Base-by-base conservation (phyloP, 805 yeast genomes). In the Wickerhamia fluorescens region DNA sequence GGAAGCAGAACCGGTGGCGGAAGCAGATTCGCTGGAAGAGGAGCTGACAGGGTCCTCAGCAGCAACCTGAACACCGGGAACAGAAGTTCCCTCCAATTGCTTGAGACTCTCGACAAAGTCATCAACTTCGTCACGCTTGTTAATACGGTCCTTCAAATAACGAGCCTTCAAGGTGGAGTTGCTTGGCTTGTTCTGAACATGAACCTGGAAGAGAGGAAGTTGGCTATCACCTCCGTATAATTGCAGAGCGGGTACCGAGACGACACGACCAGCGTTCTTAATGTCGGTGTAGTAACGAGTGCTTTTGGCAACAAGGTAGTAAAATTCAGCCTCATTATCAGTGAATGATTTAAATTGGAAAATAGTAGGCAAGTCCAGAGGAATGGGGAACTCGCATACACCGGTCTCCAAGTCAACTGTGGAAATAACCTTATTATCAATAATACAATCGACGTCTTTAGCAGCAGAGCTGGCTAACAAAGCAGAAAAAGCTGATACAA, bases 101-200 rank as follows among this genome's bases (percentile, higher is more conserved):
- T 49, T 34, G 38, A 51, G 38, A 30, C 40, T 32, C 14, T 40
- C 44, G 25, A 41, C 35, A 29, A 54, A 47, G 39, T 42, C 49
- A 14, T 45, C 34, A n/a, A 24, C 36, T 16, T 31, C 61, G 36
- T 54, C 66, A 47, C 58, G 58, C 42, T 49, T 48, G 31, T 36
- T 42, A n/a, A 47, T 23, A 20, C 41, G 44, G 3, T 30, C 36
- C 19, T 29, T 20, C 34, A 52, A 42, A 31, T 57, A 49, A 56
- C 67, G 58, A 47, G 47, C 61, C 50, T 59, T 58, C 47, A 58
- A 43, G 38, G 67, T 56, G 22, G 67, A 59, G 57, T 61, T 61
- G 19, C 57, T 38, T 21, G 51, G 45, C 10, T 44, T 26, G 37
- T 45, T 30, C 20, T 44, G 43, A 10, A 32, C 39, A 36, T 47